Percentiles rank a stretch among this genome's conserved stretches.
phyloP scores from a whole-genome alignment of 1,284 basidiomycete genomes.

The Rhodotorula sp. region DNA sequence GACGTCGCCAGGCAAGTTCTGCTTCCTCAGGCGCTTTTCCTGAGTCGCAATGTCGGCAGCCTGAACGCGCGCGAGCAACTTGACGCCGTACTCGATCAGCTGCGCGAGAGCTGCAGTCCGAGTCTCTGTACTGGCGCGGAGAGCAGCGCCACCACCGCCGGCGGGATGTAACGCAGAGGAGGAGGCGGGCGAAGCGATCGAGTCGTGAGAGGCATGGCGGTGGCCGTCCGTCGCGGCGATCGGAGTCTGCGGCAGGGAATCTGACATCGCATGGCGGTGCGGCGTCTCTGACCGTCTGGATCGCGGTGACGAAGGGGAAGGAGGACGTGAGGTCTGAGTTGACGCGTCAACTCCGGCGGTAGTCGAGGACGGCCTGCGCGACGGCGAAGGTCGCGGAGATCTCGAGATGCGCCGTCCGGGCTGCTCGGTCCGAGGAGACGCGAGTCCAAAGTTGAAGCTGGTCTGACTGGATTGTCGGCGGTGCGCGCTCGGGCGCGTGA shows the following conservation, averaged over 20 bases:
- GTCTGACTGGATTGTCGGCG: conserved; percentile 19
- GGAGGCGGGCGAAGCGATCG: conserved; percentile 12
- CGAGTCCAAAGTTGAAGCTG: conserved; percentile 2
- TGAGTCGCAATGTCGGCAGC: conserved; percentile 80
- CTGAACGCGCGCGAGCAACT: conserved; percentile 37
- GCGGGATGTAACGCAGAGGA: background rate
- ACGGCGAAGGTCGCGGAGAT: background rate
- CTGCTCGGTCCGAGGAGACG: background rate
- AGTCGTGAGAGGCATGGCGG: background rate
- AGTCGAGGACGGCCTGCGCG: background rate
- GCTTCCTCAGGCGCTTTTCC: conserved; percentile 84
- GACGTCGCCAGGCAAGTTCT: conserved; percentile 77
- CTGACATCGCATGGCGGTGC: background rate
- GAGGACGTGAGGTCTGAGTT: conserved; percentile 28
- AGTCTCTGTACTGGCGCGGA: conserved; percentile 4
- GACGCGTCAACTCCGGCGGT: conserved; percentile 13
- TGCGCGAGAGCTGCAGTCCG: conserved; percentile 38
- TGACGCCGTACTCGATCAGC: conserved; percentile 40
- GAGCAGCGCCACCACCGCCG: background rate
- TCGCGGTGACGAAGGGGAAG: too few species aligned
- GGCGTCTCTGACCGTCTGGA: background rate
- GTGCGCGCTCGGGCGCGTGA: conserved; percentile 15
- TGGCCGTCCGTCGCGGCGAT: background rate
- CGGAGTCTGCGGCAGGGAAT: background rate
- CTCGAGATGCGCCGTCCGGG: background rate